Conservation (phyloP, 768 basidiomycete species). For the Clathrus columnatus region DNA sequence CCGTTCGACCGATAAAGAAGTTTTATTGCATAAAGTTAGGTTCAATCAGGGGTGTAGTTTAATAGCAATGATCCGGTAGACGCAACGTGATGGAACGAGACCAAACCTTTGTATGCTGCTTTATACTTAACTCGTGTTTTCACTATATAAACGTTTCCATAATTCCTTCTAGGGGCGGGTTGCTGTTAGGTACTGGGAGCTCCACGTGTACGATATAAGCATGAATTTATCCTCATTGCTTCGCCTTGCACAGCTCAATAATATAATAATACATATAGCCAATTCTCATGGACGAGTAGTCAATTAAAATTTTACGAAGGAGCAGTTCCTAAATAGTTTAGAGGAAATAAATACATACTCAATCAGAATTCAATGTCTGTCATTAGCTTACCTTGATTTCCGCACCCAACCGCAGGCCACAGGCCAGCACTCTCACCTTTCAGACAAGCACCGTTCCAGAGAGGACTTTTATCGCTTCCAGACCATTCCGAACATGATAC, state of each 20-base stretch:
- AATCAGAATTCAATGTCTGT: neutral
- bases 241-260: no score
- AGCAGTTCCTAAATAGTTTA: conserved; percentile 3
- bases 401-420: conserved; percentile 47
- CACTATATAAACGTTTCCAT: no score
- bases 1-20: no score
- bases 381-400: conserved; percentile 39
- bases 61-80: no score
- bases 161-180: no score
- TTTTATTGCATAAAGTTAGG: neutral
- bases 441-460: conserved; percentile 45
- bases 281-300: neutral
- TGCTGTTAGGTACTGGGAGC: no score
- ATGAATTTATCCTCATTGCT: no score
- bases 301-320: neutral
- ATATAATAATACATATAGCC: neutral
- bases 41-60: neutral
- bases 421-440: conserved; percentile 36
- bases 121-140: no score
- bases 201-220: no score
- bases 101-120: no score
- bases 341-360: neutral
- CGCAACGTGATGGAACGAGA: no score
- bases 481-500: conserved; percentile 51
- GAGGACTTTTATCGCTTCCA: conserved; percentile 38